Conservation (phyloP, 495 filamentous ascomycete genomes). For the Daldinia grandis region DNA sequence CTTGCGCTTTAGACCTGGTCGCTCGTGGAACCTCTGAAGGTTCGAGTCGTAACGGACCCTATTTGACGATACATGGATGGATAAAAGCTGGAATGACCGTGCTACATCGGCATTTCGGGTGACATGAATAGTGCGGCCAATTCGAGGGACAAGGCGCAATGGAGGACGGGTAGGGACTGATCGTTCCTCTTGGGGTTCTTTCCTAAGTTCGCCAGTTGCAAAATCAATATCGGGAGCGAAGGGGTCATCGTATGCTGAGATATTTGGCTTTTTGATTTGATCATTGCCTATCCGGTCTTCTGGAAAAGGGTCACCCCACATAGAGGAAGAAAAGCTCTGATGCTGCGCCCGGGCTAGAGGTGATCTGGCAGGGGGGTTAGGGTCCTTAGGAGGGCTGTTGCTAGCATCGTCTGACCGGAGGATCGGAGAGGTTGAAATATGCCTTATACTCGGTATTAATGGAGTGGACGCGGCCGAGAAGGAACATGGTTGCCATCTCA, state of each 20-base stretch:
- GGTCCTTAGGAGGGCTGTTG: neutral
- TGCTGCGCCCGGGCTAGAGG: slow-evolving; percentile 12
- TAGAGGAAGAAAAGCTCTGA: slow-evolving; percentile 9
- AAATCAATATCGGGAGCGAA: slow-evolving; percentile 32
- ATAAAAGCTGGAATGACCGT: slow-evolving; percentile 61
- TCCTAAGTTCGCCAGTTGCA: slow-evolving; percentile 35
- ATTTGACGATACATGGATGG: slow-evolving; percentile 57
- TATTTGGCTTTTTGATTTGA: slow-evolving; percentile 32
- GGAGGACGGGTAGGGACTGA: slow-evolving; percentile 27
- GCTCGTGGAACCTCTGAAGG: slow-evolving; percentile 72
- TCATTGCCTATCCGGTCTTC: neutral
- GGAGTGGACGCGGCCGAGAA: neutral
- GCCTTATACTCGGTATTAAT: slow-evolving; percentile 5
- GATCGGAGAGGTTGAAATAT: slow-evolving; percentile 22
- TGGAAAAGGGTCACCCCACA: slow-evolving; percentile 6
- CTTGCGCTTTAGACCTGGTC: slow-evolving; percentile 77
- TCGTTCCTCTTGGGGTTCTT: slow-evolving; percentile 17
- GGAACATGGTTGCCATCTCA: slow-evolving; percentile 28
- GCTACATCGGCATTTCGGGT: slow-evolving; percentile 59
- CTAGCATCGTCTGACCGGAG: neutral
- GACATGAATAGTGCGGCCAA: slow-evolving; percentile 68
- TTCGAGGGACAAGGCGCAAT: slow-evolving; percentile 59
- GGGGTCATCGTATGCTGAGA: slow-evolving; percentile 10
- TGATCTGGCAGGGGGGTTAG: neutral
- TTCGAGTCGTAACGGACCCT: slow-evolving; percentile 57